Evolutionary conservation across 1,139 yeast genomes (phyloP).

Genomic region (Magnusiomyces ingens): DNA sequence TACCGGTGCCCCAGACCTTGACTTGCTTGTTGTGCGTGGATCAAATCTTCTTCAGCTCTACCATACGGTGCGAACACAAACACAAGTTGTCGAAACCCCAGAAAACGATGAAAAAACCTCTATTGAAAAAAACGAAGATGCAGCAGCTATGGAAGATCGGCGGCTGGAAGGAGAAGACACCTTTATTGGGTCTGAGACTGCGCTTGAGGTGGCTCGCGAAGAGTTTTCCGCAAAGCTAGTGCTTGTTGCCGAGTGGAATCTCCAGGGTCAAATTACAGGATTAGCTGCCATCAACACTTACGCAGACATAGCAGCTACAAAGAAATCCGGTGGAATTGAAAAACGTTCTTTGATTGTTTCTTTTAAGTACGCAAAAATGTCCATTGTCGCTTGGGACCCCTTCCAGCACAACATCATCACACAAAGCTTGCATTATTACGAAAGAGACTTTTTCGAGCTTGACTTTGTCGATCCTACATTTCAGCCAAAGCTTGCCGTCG

Average conservation of each 20-base stretch:
- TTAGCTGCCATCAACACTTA: constrained; percentile 39
- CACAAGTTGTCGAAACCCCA: constrained; percentile 16
- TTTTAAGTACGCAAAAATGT: constrained; percentile 70
- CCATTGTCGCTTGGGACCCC: constrained; percentile 68
- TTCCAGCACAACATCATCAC: constrained; percentile 50
- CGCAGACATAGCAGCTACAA: not conserved
- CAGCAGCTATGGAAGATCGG: not conserved
- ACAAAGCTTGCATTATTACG: constrained; percentile 81
- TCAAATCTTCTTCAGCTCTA: constrained; percentile 61
- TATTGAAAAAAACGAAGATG: constrained; percentile 13
- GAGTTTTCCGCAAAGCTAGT: constrained; percentile 39
- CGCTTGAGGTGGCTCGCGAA: constrained; percentile 22
- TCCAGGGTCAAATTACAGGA: constrained; percentile 65
- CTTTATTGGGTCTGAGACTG: constrained; percentile 25
- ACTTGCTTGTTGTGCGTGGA: constrained; percentile 66
- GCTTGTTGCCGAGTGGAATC: constrained; percentile 57
- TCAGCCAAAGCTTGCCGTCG: constrained; percentile 51
- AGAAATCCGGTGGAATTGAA: not conserved
- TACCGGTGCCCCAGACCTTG: constrained; percentile 41
- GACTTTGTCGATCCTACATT: constrained; percentile 42
- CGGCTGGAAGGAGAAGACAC: constrained; percentile 23
- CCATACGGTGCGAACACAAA: constrained; percentile 34
- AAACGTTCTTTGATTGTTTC: constrained; percentile 49
- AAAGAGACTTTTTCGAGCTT: constrained; percentile 50
- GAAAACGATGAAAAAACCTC: constrained; percentile 17